Base-by-base conservation (phyloP, 805 yeast genomes). In the Wickerhamiella sergipiensis region DNA sequence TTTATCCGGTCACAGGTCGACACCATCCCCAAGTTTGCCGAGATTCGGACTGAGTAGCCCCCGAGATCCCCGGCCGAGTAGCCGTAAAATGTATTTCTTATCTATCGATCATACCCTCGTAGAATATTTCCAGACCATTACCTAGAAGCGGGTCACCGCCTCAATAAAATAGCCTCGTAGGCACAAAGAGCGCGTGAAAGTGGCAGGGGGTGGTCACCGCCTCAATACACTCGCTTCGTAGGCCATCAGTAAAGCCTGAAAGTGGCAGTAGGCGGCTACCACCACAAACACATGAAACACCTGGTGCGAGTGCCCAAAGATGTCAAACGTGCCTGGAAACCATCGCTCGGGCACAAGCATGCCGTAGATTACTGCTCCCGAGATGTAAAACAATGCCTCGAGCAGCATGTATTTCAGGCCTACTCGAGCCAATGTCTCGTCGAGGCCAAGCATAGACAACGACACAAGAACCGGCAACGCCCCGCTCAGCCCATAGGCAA, bases 241-340 rank as follows among this genome's bases (percentile, higher is more conserved):
- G 24, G 85, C 72, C 8, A 70, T 71, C 3, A 77, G 61, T 36
- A 87, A 67, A 0, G 82, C 94, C 50, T 59, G 70, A 65, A 83
- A 77, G 66, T 88, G 96, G 52, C 82, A 82, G 50, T 68, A 70
- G 0, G 95, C 70, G 73, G 94, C 95, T 12, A 80, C 57, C 0
- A 85, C 88, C 7, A 86, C 95, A 59, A 83, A 64, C 9, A 83
- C 65, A 63, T 86, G 95, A 62, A 87, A 86, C 9, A 87, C 73
- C 61, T 87, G 95, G 63, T 87, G 96, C 6, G 94, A 83, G 57
- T 84, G 83, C 1, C 95, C 95, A 65, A 77, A 73, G 10, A 77
- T 59, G 57, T 86, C 95, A 62, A 74, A 84, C 19, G 52, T 64
- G 0, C 88, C 88, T 0, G 86, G 85, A 5, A 56, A 57, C 43